phyloP scores from a whole-genome alignment of 2,329 filamentous ascomycete species.

The Penicillium sp. region DNA sequence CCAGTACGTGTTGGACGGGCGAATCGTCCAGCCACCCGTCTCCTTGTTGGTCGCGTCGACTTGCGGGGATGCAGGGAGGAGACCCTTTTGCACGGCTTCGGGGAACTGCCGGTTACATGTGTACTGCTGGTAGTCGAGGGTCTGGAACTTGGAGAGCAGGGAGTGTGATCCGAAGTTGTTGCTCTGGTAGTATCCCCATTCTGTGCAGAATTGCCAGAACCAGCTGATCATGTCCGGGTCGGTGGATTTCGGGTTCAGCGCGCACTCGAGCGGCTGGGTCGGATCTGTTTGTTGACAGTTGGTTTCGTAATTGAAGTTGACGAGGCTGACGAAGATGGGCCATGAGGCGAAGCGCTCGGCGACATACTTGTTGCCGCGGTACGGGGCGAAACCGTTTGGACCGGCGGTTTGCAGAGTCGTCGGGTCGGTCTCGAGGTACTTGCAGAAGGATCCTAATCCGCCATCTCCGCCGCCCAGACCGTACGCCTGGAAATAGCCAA shows the following conservation, averaged over 20 bases:
- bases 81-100: slow-evolving; percentile 37
- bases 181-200: slow-evolving; percentile 55
- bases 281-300: slow-evolving; percentile 41
- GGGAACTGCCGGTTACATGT: slow-evolving; percentile 55
- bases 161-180: slow-evolving; percentile 52
- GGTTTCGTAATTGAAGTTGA: slow-evolving; percentile 45
- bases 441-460: slow-evolving; percentile 48
- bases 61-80: slow-evolving; percentile 47
- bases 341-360: slow-evolving; percentile 48
- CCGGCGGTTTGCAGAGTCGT: slow-evolving; percentile 39
- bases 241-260: slow-evolving; percentile 37
- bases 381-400: slow-evolving; percentile 45
- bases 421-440: slow-evolving; percentile 50
- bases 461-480: slow-evolving; percentile 43
- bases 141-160: slow-evolving; percentile 52
- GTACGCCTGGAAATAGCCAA: slow-evolving; percentile 48
- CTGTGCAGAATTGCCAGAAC: slow-evolving; percentile 57
- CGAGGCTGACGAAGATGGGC: slow-evolving; percentile 37
- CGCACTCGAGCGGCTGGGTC: slow-evolving; percentile 35
- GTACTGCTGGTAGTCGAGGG: slow-evolving; percentile 46
- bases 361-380: slow-evolving; percentile 44
- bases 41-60: slow-evolving; percentile 44
- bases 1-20: slow-evolving; percentile 56
- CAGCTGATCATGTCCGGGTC: slow-evolving; percentile 47
- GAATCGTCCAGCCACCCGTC: slow-evolving; percentile 55